phyloP scores from a whole-genome alignment of 2,329 filamentous ascomycete species.

The Fusarium pseudograminearum region DNA sequence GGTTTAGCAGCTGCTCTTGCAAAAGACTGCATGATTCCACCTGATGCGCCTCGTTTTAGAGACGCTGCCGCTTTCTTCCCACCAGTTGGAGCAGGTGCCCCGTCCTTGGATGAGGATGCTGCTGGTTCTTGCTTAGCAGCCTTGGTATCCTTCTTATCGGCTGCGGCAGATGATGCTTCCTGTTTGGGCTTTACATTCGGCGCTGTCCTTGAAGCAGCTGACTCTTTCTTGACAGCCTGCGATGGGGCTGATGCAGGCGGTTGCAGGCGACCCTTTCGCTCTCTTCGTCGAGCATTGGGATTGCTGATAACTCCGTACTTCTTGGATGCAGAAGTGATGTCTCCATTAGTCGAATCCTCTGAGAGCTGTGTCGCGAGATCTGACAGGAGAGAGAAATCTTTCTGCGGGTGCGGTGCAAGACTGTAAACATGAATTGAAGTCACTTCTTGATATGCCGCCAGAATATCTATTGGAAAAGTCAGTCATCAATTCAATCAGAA shows the following conservation, averaged over 20 bases:
- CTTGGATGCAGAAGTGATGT: slow-evolving; percentile 68
- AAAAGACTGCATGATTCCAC: slow-evolving; percentile 82
- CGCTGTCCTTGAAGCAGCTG: slow-evolving; percentile 21
- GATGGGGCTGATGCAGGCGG: slow-evolving; percentile 47
- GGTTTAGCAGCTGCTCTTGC: slow-evolving; percentile 67
- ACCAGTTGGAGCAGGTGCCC: slow-evolving; percentile 44
- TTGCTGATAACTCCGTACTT: slow-evolving; percentile 83
- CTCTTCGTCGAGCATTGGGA: slow-evolving; percentile 68
- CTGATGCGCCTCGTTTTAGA: slow-evolving; percentile 69
- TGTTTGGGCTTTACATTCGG: slow-evolving; percentile 45
- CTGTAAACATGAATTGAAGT: slow-evolving; percentile 90
- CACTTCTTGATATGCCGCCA: slow-evolving; percentile 77
- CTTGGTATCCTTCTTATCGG: slow-evolving; percentile 29
- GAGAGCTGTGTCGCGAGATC: slow-evolving; percentile 75
- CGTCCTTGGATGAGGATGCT: slow-evolving; percentile 41
- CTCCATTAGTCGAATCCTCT: slow-evolving; percentile 66
- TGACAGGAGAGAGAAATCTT: slow-evolving; percentile 76
- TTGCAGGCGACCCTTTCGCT: slow-evolving; percentile 54
- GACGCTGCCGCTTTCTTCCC: slow-evolving; percentile 53
- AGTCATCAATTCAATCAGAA: slow-evolving; percentile 1
- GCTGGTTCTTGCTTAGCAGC: slow-evolving; percentile 50
- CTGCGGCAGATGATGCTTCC: slow-evolving; percentile 23
- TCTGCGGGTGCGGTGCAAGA: slow-evolving; percentile 76
- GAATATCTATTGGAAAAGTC: slow-evolving; percentile 64
- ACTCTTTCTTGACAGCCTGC: slow-evolving; percentile 36